phyloP scores from a whole-genome alignment of 78 protist species.

The Dictyostelium firmibasis region DNA sequence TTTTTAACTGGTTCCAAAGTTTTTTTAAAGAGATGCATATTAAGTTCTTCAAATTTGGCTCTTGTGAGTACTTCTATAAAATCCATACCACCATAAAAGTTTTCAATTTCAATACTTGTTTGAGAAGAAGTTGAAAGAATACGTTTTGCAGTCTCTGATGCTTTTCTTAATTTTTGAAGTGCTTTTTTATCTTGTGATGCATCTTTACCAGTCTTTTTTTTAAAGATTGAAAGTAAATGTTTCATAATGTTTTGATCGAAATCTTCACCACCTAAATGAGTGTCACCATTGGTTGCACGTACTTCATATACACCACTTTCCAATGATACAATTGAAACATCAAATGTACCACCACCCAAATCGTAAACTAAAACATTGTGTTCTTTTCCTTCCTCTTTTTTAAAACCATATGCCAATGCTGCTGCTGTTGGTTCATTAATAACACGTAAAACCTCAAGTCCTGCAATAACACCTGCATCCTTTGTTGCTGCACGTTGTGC shows the following conservation, averaged over 20 bases:
- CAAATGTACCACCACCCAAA: conserved; percentile 88
- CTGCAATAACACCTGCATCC: conserved; percentile 97
- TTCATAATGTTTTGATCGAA: conserved; percentile 83
- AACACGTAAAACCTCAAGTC: conserved; percentile 85
- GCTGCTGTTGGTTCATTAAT: conserved; percentile 96
- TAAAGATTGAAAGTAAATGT: conserved; percentile 82
- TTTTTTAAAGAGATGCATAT: conserved; percentile 93
- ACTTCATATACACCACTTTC: conserved; percentile 92
- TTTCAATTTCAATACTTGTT: conserved; percentile 75
- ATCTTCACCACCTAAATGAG: too few species aligned
- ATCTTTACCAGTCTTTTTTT: conserved; percentile 85
- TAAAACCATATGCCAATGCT: conserved; percentile 82
- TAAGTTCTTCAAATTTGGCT: conserved; percentile 98
- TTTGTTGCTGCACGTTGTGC: conserved; percentile 98
- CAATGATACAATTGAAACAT: conserved; percentile 93
- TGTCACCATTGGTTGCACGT: conserved; percentile 90
- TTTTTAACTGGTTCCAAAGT: conserved; percentile 91
- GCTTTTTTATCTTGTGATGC: conserved; percentile 67
- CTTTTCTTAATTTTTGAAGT: conserved; percentile 83
- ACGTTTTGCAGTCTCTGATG: conserved; percentile 89
- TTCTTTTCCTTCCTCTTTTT: conserved; percentile 67
- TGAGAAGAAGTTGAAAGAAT: conserved; percentile 33
- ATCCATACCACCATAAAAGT: conserved; percentile 84
- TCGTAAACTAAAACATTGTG: conserved; percentile 85
- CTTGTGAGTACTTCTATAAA: conserved; percentile 96